These are phyloP conservation scores for Polytolypa hystricis DNA, from an alignment of 2,329 filamentous ascomycete genomes.

Conservation along the genomic window DNA sequence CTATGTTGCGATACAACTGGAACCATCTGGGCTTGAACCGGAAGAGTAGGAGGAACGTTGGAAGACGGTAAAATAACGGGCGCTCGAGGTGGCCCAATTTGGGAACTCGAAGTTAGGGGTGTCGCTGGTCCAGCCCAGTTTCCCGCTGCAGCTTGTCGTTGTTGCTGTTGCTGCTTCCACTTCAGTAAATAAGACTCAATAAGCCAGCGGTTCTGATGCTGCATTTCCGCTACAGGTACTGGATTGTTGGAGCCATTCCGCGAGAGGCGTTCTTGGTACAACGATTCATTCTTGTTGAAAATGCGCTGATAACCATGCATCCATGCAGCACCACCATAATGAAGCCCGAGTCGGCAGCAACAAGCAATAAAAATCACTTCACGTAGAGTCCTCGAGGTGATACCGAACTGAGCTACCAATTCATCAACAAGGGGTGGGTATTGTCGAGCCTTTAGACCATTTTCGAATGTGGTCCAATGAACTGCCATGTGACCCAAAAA, in stretches of 20 bases:
- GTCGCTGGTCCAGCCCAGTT: no score
- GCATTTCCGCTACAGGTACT: constrained; percentile 7
- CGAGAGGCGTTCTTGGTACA: constrained; percentile 13
- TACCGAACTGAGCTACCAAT: constrained; percentile 36
- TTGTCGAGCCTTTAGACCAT: constrained; percentile 22
- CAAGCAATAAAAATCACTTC: constrained; percentile 39
- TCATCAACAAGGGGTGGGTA: constrained; percentile 50
- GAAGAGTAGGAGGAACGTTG: no score
- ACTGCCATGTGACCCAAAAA: constrained; percentile 37
- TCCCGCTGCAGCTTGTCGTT: no score
- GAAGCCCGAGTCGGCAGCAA: constrained; percentile 19
- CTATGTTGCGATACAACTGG: no score
- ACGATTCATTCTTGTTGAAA: constrained; percentile 10
- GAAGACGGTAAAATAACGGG: no score
- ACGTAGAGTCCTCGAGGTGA: constrained; percentile 44
- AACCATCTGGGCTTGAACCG: no score
- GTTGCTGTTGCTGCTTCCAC: not conserved
- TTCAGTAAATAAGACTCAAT: constrained; percentile 11
- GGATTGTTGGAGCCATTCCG: constrained; percentile 1
- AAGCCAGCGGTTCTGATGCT: constrained; percentile 11
- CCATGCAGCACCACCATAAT: not conserved
- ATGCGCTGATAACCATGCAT: not conserved
- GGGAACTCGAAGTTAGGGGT: no score
- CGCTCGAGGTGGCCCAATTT: no score
- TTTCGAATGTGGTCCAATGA: constrained; percentile 30